These are phyloP conservation scores for Massarina eburnea DNA, from an alignment of 2,329 filamentous ascomycete species.

Conservation along the genomic window DNA sequence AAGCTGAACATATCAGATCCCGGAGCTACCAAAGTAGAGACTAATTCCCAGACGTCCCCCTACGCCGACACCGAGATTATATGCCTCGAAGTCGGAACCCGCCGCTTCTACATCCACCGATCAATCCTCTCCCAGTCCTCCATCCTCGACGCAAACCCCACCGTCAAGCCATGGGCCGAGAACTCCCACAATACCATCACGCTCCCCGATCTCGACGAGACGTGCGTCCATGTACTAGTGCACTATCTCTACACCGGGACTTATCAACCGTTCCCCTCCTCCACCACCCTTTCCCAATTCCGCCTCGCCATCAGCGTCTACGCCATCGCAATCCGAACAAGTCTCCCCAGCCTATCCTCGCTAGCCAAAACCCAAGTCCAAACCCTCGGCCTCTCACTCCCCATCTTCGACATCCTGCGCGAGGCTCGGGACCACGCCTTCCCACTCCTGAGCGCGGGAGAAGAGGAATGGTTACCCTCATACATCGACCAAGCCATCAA, in stretches of 20 bases:
- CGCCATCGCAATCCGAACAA: constrained; percentile 27
- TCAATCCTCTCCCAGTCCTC: constrained; percentile 24
- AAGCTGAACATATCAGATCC: too few relatives aligned
- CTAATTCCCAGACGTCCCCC: constrained; percentile 1
- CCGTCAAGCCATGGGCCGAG: constrained; percentile 12
- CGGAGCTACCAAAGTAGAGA: neutral
- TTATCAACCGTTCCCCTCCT: constrained; percentile 18
- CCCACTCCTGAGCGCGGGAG: constrained; percentile 18
- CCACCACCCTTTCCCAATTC: constrained; percentile 12
- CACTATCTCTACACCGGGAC: constrained; percentile 27
- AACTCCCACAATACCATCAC: constrained; percentile 13
- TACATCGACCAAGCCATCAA: constrained; percentile 27
- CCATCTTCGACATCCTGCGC: constrained; percentile 23
- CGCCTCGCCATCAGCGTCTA: constrained; percentile 27
- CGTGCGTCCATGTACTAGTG: constrained; percentile 25
- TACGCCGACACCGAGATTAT: constrained; percentile 22
- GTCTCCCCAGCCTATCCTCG: constrained; percentile 25
- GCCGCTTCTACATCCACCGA: constrained; percentile 27
- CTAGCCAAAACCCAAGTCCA: constrained; percentile 27
- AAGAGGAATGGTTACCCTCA: constrained; percentile 26
- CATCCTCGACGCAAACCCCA: constrained; percentile 18
- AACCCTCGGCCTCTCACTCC: constrained; percentile 15
- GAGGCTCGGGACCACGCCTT: constrained; percentile 26
- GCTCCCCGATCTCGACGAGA: constrained; percentile 26
- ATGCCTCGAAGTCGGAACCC: constrained; percentile 22